A percentile compares a stretch with the other conserved stretches of the same genome.
phyloP scores from a whole-genome alignment of 208 protist genomes.

The Trypanosoma caninum region DNA sequence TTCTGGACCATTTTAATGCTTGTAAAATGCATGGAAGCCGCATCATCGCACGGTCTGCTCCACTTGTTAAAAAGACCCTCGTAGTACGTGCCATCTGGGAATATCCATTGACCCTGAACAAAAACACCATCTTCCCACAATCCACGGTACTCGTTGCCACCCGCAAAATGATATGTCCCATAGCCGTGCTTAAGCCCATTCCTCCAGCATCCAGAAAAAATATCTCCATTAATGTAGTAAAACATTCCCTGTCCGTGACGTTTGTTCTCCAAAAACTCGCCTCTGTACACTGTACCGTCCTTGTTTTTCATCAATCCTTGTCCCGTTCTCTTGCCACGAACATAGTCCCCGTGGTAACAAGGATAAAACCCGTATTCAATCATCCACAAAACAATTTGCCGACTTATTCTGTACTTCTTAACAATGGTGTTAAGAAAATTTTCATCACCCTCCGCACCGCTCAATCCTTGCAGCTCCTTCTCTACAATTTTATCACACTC shows the following conservation, averaged over 20 bases:
- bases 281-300: slow-evolving; percentile 87
- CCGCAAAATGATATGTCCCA: slow-evolving; percentile 86
- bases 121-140: slow-evolving; percentile 77
- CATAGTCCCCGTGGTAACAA: slow-evolving; percentile 87
- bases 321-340: slow-evolving; percentile 70
- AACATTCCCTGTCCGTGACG: slow-evolving; percentile 88
- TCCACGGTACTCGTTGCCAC: slow-evolving; percentile 81
- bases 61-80: slow-evolving; percentile 89
- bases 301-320: slow-evolving; percentile 90
- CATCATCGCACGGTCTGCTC: slow-evolving; percentile 72
- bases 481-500: slow-evolving; percentile 80
- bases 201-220: slow-evolving; percentile 87
- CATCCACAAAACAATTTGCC: slow-evolving; percentile 57
- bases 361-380: slow-evolving; percentile 70
- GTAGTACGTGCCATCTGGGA: slow-evolving; percentile 82
- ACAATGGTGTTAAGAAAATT: slow-evolving; percentile 35
- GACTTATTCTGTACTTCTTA: slow-evolving; percentile 53
- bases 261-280: slow-evolving; percentile 89
- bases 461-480: slow-evolving; percentile 45
- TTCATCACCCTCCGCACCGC: slow-evolving; percentile 20
- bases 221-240: slow-evolving; percentile 90
- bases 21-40: slow-evolving; percentile 75
- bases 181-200: slow-evolving; percentile 79
- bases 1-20: slow-evolving; percentile 61
- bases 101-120: slow-evolving; percentile 86